Evolutionary conservation across 2,329 filamentous ascomycete genomes (phyloP).

Genomic region (Metarhizium sp.): DNA sequence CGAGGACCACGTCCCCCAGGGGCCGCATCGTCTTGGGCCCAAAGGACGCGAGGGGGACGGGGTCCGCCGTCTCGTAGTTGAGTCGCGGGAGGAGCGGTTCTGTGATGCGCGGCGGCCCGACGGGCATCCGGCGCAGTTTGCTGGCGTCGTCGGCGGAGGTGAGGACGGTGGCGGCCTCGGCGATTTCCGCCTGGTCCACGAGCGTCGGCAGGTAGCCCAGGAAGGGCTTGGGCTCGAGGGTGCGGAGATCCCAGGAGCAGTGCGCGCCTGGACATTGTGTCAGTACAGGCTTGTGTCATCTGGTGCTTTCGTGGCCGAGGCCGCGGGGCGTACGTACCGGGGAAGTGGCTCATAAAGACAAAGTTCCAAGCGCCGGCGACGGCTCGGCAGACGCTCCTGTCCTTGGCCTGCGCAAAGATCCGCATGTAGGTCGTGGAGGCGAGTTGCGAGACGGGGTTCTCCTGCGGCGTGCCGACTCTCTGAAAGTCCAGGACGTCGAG

Average conservation of each 20-base stretch:
- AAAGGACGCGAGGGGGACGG: slow-evolving; percentile 7
- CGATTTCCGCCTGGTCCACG: slow-evolving; percentile 19
- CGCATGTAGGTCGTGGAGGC: slow-evolving; percentile 34
- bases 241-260: slow-evolving; percentile 30
- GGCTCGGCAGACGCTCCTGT: slow-evolving; percentile 15
- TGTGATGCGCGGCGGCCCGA: slow-evolving; percentile 10
- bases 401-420: slow-evolving; percentile 30
- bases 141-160: not conserved
- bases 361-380: slow-evolving; percentile 20
- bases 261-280: slow-evolving; percentile 24
- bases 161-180: slow-evolving; percentile 17
- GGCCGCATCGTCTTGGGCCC: slow-evolving; percentile 13
- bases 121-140: slow-evolving; percentile 5
- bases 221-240: slow-evolving; percentile 19
- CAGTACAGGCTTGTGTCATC: not conserved
- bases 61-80: slow-evolving; percentile 13
- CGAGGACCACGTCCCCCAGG: slow-evolving; percentile 20
- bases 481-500: slow-evolving; percentile 46
- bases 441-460: slow-evolving; percentile 29
- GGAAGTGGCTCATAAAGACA: slow-evolving; percentile 33
- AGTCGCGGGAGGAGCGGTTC: slow-evolving; percentile 11
- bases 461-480: slow-evolving; percentile 15
- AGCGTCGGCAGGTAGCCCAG: slow-evolving; percentile 15
- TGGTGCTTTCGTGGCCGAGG: not conserved
- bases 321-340: slow-evolving; percentile 5